These are phyloP conservation scores for Candida pini DNA, from an alignment of 805 yeast species.

Conservation along the genomic window DNA sequence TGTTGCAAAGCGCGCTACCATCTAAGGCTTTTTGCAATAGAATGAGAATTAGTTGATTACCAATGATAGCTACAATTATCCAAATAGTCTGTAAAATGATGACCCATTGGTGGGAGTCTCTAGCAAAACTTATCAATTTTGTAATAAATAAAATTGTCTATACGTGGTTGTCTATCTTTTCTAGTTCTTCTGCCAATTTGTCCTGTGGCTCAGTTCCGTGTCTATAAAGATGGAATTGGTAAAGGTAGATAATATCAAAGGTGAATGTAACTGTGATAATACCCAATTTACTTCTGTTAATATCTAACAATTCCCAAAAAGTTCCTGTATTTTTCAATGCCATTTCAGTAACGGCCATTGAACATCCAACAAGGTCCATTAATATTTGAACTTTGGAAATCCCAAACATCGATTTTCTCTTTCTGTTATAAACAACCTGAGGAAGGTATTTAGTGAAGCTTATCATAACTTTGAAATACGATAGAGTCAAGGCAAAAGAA, in stretches of 20 bases:
- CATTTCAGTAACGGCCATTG: conserved; percentile 35
- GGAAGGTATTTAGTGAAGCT: conserved; percentile 47
- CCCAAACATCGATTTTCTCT: conserved; percentile 40
- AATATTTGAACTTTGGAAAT: conserved; percentile 35
- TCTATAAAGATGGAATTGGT: conserved; percentile 24
- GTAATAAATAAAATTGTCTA: too few species aligned
- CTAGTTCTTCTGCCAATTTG: background rate
- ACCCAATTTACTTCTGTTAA: conserved; percentile 41
- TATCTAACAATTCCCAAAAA: conserved; percentile 20
- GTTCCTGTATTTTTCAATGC: conserved; percentile 30
- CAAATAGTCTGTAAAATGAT: too few species aligned
- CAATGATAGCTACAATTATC: too few species aligned
- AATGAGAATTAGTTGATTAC: too few species aligned
- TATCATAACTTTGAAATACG: conserved; percentile 39
- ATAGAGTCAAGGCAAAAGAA: conserved; percentile 35
- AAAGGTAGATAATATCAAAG: conserved; percentile 24
- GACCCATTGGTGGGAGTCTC: too few species aligned
- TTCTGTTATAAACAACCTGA: conserved; percentile 37
- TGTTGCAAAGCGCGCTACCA: too few species aligned
- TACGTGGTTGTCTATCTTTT: too few species aligned
- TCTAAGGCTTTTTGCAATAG: too few species aligned
- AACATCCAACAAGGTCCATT: conserved; percentile 39
- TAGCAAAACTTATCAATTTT: too few species aligned
- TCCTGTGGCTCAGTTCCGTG: too few species aligned
- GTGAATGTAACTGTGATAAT: conserved; percentile 32